phyloP scores from a whole-genome alignment of 2,329 filamentous ascomycete genomes.

The Trichoderma endophyticum region DNA sequence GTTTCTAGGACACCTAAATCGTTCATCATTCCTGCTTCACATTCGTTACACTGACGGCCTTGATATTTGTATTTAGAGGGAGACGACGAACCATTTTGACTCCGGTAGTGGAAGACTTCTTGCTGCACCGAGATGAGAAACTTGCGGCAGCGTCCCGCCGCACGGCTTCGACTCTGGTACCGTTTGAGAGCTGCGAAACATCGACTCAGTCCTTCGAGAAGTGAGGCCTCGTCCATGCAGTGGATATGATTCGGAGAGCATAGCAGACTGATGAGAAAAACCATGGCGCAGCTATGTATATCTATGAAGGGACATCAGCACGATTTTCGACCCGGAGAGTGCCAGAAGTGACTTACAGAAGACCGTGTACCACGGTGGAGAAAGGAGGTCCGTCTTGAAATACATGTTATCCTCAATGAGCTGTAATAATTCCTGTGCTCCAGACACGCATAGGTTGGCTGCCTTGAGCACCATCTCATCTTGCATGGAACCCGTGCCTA shows the following conservation, averaged over 20 bases:
- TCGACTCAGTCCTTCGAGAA: neutral
- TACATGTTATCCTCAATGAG: neutral
- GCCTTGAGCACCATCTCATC: neutral
- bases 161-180: neutral
- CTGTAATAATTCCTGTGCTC: neutral
- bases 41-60: neutral
- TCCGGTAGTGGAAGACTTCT: neutral
- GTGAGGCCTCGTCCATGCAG: neutral
- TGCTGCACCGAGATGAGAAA: neutral
- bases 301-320: neutral
- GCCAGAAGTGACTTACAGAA: neutral
- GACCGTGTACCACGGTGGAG: neutral
- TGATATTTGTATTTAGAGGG: neutral
- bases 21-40: neutral
- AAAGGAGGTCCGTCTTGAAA: neutral
- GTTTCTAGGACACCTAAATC: neutral
- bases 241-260: neutral
- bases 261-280: neutral
- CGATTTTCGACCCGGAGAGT: neutral
- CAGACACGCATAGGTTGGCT: neutral
- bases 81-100: neutral
- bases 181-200: neutral
- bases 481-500: neutral
- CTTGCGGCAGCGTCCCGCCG: neutral
- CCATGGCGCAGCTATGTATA: neutral